Base-by-base conservation (phyloP, 139 green algal genomes). In the Volvox reticuliferus region DNA sequence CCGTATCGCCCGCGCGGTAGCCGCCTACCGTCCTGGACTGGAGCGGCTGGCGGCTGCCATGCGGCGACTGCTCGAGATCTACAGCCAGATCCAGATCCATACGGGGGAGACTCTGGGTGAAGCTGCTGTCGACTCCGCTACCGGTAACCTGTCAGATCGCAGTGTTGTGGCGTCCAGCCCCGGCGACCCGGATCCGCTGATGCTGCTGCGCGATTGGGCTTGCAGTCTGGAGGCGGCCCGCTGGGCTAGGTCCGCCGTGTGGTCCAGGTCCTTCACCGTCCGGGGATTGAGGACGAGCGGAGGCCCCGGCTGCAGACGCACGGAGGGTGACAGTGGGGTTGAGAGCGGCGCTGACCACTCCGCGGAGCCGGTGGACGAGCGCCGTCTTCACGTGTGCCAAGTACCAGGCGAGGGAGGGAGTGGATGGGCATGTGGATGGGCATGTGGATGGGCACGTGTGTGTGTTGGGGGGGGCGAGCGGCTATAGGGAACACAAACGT, bases 251-350 rank as follows among this genome's bases (percentile, higher is more conserved):
- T 93, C 83, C 2, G 88, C 92, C 1, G 95, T 96, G 35, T 96
- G 95, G 95, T 95, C 93, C 19, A 88, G 95, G 14, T 92, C 93
- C 22, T 96, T 96, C 93, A 96, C 90, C 16, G 88, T 96, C 5
- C 83, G 91, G 24, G 82, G 68, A 0, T 36, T 94, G 28, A 79
- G 80, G 69, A 44, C 68, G 28, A 37, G 73, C 30, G 35, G 32
- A 17, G 37, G 35, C 77, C 35, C 30, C 9, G 65, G 68, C 63
- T 17, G 24, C 44, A 78, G 33, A 22, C 26, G 37, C 78, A 82
- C 77, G 84, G 68, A 87, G 22, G 22, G 50, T 26, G 62, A n/a
- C 24, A 16, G 65, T 12, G n/a, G 69, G 5, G 22, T 69, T 22
- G 16, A 35, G n/a, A 67, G 50, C 30, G n/a, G 37, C 30, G 50